These are phyloP conservation scores for Pogostemon cablin DNA, from an alignment of 257 asterid species.

Conservation along the genomic window DNA sequence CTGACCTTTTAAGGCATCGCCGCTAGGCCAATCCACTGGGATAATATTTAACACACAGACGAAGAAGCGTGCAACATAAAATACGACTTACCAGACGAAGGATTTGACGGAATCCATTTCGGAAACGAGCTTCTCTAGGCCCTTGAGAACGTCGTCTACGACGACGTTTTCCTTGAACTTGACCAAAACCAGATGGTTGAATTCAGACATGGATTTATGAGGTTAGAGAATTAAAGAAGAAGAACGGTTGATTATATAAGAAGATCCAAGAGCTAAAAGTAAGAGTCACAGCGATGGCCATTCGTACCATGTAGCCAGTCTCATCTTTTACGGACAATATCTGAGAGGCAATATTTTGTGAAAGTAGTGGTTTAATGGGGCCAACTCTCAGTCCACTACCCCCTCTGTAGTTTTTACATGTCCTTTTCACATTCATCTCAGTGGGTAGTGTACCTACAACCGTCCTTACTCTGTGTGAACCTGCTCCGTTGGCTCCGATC, in stretches of 20 bases:
- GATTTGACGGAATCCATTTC: constrained; percentile 81
- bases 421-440: too few relatives aligned
- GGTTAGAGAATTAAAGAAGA: constrained; percentile 20
- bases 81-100: constrained; percentile 68
- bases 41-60: too few relatives aligned
- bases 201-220: constrained; percentile 46
- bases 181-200: constrained; percentile 87
- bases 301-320: constrained; percentile 23
- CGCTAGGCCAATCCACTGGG: too few relatives aligned
- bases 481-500: too few relatives aligned
- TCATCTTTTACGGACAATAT: constrained; percentile 57
- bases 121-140: constrained; percentile 73
- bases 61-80: not conserved
- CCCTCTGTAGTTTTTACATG: not conserved
- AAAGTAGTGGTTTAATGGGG: constrained; percentile 43
- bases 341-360: constrained; percentile 45
- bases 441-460: too few relatives aligned
- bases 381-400: constrained; percentile 42
- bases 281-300: too few relatives aligned
- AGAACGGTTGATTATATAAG: constrained; percentile 21
- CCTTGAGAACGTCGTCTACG: constrained; percentile 66
- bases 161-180: constrained; percentile 77
- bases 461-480: too few relatives aligned
- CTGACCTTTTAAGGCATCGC: too few relatives aligned
- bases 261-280: too few relatives aligned